Evolutionary conservation across 306 rosid genomes (phyloP).

Genomic region (Vigna nakashimae): DNA sequence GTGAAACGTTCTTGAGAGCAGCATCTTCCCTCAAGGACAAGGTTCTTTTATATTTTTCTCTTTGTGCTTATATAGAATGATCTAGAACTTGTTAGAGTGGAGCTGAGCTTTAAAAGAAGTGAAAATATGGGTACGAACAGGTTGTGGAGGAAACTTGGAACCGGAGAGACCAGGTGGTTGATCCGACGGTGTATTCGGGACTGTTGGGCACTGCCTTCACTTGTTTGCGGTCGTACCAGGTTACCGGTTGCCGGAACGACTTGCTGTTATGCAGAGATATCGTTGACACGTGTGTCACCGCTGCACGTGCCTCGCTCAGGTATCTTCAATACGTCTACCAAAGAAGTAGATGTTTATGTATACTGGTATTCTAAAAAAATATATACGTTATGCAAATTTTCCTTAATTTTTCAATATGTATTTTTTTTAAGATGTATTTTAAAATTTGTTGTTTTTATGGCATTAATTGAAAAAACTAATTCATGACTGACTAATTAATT

Average conservation of each 20-base stretch:
- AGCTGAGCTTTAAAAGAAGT: neutral
- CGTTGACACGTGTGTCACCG: slow-evolving; percentile 59
- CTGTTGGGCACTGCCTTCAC: slow-evolving; percentile 82
- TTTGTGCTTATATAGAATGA: neutral
- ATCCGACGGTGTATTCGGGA: slow-evolving; percentile 79
- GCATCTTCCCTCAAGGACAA: slow-evolving; percentile 81
- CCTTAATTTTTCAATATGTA: neutral
- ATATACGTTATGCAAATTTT: neutral
- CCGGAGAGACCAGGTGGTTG: slow-evolving; percentile 54
- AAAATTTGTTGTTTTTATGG: too few relatives aligned
- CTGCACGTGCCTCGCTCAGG: slow-evolving; percentile 73
- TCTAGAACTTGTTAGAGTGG: neutral
- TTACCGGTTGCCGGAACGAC: slow-evolving; percentile 63
- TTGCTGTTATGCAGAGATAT: slow-evolving; percentile 67
- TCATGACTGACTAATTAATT: too few relatives aligned
- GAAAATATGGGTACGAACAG: slow-evolving; percentile 38
- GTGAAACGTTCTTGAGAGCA: slow-evolving; percentile 57
- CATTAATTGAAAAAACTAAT: too few relatives aligned
- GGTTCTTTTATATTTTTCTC: slow-evolving; percentile 5
- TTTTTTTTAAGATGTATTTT: neutral
- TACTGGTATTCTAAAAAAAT: neutral
- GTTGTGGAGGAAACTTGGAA: slow-evolving; percentile 76
- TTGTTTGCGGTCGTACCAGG: slow-evolving; percentile 77
- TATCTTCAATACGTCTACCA: neutral
- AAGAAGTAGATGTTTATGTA: neutral